phyloP scores from a whole-genome alignment of 2,329 filamentous ascomycete species.

The Aspergillus vadensis region DNA sequence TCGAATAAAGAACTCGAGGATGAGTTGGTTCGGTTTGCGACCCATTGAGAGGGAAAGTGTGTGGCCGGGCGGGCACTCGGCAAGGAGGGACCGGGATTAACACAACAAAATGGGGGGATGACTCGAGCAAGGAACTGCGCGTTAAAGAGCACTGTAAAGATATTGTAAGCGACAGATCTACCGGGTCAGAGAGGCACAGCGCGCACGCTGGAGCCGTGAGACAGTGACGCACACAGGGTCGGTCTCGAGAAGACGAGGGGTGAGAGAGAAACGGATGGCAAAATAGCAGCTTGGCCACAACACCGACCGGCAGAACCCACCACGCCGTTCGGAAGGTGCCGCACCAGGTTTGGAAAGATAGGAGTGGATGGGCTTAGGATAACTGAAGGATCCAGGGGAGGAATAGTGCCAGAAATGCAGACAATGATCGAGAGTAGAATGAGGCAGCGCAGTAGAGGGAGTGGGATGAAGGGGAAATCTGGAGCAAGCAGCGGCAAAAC shows the following conservation, averaged over 20 bases:
- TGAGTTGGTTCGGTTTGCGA: constrained; percentile 78
- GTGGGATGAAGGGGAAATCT: constrained; percentile 26
- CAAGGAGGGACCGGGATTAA: constrained; percentile 16
- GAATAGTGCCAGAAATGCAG: background rate
- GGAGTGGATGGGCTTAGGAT: background rate
- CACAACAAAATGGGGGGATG: background rate
- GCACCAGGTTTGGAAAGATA: background rate
- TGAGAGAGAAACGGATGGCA: constrained; percentile 20
- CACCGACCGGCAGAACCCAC: constrained; percentile 10
- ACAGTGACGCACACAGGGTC: constrained; percentile 19
- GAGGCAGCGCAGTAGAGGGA: constrained; percentile 14
- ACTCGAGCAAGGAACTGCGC: background rate
- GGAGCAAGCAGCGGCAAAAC: constrained; percentile 39
- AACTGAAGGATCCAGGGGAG: background rate
- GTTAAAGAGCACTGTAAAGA: background rate
- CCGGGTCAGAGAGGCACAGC: background rate
- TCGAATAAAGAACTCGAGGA: constrained; percentile 84
- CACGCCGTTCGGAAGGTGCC: constrained; percentile 8
- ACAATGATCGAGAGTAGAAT: constrained; percentile 9
- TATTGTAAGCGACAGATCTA: too few relatives aligned
- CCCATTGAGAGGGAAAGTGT: constrained; percentile 62
- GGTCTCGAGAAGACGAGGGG: constrained; percentile 10
- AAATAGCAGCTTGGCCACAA: constrained; percentile 17
- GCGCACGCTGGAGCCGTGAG: background rate
- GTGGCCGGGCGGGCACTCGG: constrained; percentile 18